These are phyloP conservation scores for Populus euphratica DNA, from an alignment of 345 rosid species.

Conservation along the genomic window DNA sequence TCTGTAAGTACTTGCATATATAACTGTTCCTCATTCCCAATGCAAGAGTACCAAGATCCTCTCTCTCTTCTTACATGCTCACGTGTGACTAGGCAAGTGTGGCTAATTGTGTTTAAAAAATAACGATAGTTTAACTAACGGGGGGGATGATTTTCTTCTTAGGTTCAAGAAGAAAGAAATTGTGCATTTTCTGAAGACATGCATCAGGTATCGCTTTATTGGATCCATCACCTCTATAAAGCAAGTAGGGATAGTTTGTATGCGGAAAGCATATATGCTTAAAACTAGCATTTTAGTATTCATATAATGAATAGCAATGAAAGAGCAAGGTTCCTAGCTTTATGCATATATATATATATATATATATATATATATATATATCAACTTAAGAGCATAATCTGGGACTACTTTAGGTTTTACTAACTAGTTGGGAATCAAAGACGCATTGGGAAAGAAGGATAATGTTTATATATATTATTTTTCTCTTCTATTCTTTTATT, in stretches of 20 bases:
- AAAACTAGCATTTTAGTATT: not conserved
- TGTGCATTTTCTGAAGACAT: conserved; percentile 26
- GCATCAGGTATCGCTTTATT: conserved; percentile 25
- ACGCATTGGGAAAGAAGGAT: conserved; percentile 7
- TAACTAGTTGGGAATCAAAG: not conserved
- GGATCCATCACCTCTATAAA: conserved; percentile 22
- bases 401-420: not conserved
- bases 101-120: not conserved
- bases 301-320: not conserved
- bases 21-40: conserved; percentile 16
- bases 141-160: not conserved
- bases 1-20: conserved; percentile 33
- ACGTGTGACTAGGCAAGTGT: not conserved
- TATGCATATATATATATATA: not conserved
- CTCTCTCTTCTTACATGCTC: not conserved
- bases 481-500: not conserved
- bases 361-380: not conserved
- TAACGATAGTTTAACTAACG: not conserved
- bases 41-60: conserved; percentile 17
- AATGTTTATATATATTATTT: not conserved
- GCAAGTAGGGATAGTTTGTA: not conserved
- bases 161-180: conserved; percentile 18
- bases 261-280: not conserved
- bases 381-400: not conserved
- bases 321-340: conserved; percentile 28